Evolutionary conservation across 2,329 filamentous ascomycete genomes (phyloP).

Genomic region (Trichoderma breve): DNA sequence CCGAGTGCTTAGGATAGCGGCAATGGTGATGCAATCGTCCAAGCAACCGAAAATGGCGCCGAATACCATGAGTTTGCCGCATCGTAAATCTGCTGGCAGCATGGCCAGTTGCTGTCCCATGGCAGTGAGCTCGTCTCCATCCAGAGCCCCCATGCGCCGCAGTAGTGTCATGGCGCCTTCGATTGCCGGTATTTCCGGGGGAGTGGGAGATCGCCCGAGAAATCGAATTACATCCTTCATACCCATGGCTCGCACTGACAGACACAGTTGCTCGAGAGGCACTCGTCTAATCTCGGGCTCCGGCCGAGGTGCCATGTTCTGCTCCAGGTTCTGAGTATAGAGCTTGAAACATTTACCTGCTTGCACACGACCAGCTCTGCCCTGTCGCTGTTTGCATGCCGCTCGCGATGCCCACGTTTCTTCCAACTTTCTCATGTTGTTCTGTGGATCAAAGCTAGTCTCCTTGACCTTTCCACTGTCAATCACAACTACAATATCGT

Average conservation of each 20-base stretch:
- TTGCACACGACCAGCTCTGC: constrained; percentile 88
- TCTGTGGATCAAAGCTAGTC: constrained; percentile 86
- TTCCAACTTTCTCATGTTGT: constrained; percentile 90
- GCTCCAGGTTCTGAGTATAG: constrained; percentile 82
- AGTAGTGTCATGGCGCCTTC: constrained; percentile 79
- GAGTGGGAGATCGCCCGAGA: constrained; percentile 81
- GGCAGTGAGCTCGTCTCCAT: constrained; percentile 82
- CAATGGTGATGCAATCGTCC: constrained; percentile 83
- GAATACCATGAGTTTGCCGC: constrained; percentile 93
- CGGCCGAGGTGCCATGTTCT: constrained; percentile 81
- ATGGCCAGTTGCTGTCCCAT: constrained; percentile 90
- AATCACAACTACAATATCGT: constrained; percentile 94
- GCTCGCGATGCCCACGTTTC: constrained; percentile 95
- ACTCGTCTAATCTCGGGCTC: constrained; percentile 93
- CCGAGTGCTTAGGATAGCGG: constrained; percentile 84
- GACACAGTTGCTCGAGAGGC: constrained; percentile 87
- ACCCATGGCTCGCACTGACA: constrained; percentile 94
- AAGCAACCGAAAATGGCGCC: constrained; percentile 91
- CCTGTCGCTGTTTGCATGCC: constrained; percentile 89
- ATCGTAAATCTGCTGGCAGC: constrained; percentile 89
- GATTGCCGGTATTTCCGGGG: constrained; percentile 80
- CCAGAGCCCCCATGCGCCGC: constrained; percentile 81
- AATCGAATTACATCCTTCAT: constrained; percentile 78
- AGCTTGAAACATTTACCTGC: constrained; percentile 93
- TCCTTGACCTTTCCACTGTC: constrained; percentile 96